phyloP scores from a whole-genome alignment of 768 basidiomycete species.

The Suillus fuscotomentosus region DNA sequence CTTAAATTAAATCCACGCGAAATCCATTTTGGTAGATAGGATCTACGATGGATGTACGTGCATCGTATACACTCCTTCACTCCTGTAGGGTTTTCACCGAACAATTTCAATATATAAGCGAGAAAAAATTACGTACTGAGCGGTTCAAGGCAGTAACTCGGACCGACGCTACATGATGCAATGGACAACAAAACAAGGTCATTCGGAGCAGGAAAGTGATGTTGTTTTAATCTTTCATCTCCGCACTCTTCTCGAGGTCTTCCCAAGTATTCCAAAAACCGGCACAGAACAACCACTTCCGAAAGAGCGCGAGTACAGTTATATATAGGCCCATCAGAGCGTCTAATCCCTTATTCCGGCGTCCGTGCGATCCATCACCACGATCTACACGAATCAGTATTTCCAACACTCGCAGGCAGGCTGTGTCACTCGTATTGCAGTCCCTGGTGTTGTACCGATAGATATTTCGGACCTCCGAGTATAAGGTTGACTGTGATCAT shows the following conservation, averaged over 20 bases:
- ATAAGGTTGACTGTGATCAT: neutral
- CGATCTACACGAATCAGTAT: neutral
- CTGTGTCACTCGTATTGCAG: too few species aligned
- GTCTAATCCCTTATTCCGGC: neutral
- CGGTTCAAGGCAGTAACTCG: neutral
- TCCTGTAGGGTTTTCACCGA: too few species aligned
- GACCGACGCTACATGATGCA: too few species aligned
- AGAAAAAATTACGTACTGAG: neutral
- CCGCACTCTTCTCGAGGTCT: constrained; percentile 93
- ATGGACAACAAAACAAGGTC: neutral
- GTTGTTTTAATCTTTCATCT: constrained; percentile 40
- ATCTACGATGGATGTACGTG: neutral
- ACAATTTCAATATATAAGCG: neutral
- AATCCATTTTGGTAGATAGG: neutral
- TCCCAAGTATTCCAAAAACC: constrained; percentile 56
- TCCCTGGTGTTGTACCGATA: too few species aligned
- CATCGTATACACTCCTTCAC: neutral
- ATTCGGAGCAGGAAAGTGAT: neutral
- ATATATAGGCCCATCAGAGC: neutral
- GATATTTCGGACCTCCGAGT: too few species aligned
- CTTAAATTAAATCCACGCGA: neutral
- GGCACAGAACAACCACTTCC: neutral
- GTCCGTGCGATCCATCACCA: neutral
- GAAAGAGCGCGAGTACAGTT: neutral
- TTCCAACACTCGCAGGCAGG: too few species aligned